Evolutionary conservation across 148 eudicot species (phyloP).

Genomic region (Rheum nobile): DNA sequence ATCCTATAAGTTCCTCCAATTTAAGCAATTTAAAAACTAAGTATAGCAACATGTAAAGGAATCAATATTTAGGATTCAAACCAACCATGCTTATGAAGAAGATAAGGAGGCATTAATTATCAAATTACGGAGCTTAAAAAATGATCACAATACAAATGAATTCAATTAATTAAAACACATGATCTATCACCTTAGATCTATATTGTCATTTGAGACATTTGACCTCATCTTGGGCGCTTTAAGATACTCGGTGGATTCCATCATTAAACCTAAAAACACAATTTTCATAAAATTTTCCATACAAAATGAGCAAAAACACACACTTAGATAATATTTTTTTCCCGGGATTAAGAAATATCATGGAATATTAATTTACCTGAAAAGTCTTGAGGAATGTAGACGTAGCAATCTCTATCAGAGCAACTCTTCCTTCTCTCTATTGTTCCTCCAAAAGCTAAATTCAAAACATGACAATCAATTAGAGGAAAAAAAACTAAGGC

Average conservation of each 20-base stretch:
- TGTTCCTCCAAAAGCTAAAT: constrained; percentile 10
- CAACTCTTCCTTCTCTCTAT: constrained; percentile 45
- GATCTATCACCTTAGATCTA: constrained; percentile 8
- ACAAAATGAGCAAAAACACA: background rate
- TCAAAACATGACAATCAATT: background rate
- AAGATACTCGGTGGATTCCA: background rate
- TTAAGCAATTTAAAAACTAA: background rate
- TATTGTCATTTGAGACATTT: background rate
- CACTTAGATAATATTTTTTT: too few species aligned
- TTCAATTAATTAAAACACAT: too few species aligned
- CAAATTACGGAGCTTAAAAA: background rate
- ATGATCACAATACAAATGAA: too few species aligned
- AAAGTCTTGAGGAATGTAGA: constrained; percentile 46
- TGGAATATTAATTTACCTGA: constrained; percentile 26
- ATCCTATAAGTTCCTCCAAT: constrained; percentile 26
- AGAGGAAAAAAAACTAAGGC: background rate
- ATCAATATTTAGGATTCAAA: background rate
- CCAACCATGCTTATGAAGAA: background rate
- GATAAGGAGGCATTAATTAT: background rate
- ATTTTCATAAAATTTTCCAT: background rate
- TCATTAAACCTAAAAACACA: background rate
- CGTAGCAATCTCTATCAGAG: constrained; percentile 36
- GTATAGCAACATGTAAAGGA: background rate
- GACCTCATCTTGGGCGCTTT: background rate
- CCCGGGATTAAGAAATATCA: background rate